Conservation (phyloP, 805 yeast genomes). For the Brettanomyces naardenensis region DNA sequence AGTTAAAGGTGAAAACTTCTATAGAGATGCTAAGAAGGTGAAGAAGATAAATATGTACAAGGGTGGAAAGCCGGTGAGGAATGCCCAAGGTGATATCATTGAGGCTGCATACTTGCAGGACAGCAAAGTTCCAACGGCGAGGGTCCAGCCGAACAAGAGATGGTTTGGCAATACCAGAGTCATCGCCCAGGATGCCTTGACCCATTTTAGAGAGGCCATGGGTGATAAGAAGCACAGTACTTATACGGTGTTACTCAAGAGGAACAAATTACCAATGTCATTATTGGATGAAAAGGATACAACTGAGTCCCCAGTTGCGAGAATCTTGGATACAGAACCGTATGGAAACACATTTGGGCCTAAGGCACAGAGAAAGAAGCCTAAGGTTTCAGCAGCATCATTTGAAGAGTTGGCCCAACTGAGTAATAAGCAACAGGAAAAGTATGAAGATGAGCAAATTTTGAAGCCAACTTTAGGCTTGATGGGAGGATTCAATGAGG, state of each 20-base stretch:
- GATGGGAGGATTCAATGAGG: slow-evolving; percentile 66
- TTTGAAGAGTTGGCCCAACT: slow-evolving; percentile 68
- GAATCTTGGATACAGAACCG: slow-evolving; percentile 83
- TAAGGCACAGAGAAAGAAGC: slow-evolving; percentile 87
- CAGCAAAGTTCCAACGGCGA: slow-evolving; percentile 79
- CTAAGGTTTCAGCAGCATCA: slow-evolving; percentile 65
- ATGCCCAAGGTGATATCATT: slow-evolving; percentile 80
- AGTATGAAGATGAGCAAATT: slow-evolving; percentile 69
- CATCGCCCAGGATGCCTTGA: slow-evolving; percentile 91
- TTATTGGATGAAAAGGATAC: slow-evolving; percentile 78
- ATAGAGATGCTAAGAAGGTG: slow-evolving; percentile 88
- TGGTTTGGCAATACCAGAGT: slow-evolving; percentile 99
- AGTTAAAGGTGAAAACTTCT: slow-evolving; percentile 95
- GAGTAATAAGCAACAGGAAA: slow-evolving; percentile 48
- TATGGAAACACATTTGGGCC: slow-evolving; percentile 85
- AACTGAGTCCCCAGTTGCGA: slow-evolving; percentile 69
- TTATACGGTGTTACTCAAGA: slow-evolving; percentile 77
- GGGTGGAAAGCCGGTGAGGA: slow-evolving; percentile 79
- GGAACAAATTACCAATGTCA: slow-evolving; percentile 95
- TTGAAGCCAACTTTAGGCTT: slow-evolving; percentile 68
- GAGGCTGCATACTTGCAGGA: slow-evolving; percentile 85
- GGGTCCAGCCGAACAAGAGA: slow-evolving; percentile 92
- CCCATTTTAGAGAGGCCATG: slow-evolving; percentile 90
- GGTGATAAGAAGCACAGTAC: slow-evolving; percentile 76
- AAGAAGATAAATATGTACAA: slow-evolving; percentile 89